phyloP scores from a whole-genome alignment of 768 basidiomycete genomes.

The Hysterangium stoloniferum region DNA sequence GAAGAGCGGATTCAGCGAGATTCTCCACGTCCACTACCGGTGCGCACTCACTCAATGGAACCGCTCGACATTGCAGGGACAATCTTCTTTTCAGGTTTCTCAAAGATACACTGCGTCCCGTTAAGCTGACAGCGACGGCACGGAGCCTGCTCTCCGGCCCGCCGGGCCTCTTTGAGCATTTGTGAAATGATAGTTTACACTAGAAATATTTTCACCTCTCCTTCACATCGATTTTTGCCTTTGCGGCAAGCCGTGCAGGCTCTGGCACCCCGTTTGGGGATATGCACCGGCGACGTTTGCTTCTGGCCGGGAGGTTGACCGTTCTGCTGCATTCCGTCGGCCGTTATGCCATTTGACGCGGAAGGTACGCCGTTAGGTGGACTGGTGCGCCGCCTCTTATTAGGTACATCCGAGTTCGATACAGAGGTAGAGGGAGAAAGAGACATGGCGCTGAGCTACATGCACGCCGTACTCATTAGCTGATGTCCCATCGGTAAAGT shows the following conservation, averaged over 20 bases:
- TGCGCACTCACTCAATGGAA: slow-evolving; percentile 60
- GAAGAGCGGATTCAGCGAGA: slow-evolving; percentile 9
- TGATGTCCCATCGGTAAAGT: too few species aligned
- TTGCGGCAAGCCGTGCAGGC: slow-evolving; percentile 87
- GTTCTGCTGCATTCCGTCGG: slow-evolving; percentile 1
- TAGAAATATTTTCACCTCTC: slow-evolving; percentile 55
- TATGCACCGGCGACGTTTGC: slow-evolving; percentile 42
- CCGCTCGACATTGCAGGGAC: slow-evolving; percentile 48
- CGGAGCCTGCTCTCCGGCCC: slow-evolving; percentile 51
- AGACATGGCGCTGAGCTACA: slow-evolving; percentile 46
- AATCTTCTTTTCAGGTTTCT: slow-evolving; percentile 87
- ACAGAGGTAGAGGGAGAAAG: slow-evolving; percentile 53
- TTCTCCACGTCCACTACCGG: slow-evolving; percentile 7
- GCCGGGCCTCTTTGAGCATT: slow-evolving; percentile 10
- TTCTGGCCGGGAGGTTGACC: background rate
- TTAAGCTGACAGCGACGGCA: slow-evolving; percentile 85
- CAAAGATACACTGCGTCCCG: slow-evolving; percentile 76
- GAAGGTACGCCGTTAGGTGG: slow-evolving; percentile 28
- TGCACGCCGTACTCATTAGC: too few species aligned
- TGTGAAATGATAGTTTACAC: slow-evolving; percentile 15
- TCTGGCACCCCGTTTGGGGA: slow-evolving; percentile 83
- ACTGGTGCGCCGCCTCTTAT: slow-evolving; percentile 40
- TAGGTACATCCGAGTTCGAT: slow-evolving; percentile 48
- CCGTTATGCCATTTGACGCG: slow-evolving; percentile 20
- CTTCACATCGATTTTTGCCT: slow-evolving; percentile 90